Evolutionary conservation across 495 filamentous ascomycete genomes (phyloP).

Genomic region (Neurospora sp.): DNA sequence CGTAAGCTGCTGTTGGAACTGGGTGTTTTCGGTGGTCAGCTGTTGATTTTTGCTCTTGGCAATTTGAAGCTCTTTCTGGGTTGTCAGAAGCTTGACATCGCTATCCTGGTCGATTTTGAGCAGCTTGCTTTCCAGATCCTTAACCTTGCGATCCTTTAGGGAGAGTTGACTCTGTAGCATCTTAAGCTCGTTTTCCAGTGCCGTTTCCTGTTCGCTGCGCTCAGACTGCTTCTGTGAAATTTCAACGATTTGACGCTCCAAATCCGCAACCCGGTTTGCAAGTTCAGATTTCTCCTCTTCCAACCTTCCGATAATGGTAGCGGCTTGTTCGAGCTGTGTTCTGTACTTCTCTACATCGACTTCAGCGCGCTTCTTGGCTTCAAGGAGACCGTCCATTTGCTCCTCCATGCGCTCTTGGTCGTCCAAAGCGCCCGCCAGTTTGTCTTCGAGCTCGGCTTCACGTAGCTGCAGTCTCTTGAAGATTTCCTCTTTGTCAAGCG

Average conservation of each 20-base stretch:
- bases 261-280: conserved; percentile 49
- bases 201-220: conserved; percentile 60
- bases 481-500: conserved; percentile 96
- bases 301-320: conserved; percentile 69
- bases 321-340: conserved; percentile 82
- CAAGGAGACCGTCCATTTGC: conserved; percentile 80
- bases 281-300: conserved; percentile 78
- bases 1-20: conserved; percentile 74
- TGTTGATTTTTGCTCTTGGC: conserved; percentile 62
- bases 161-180: conserved; percentile 86
- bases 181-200: conserved; percentile 69
- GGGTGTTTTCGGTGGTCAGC: conserved; percentile 68
- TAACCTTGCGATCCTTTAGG: conserved; percentile 81
- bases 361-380: conserved; percentile 82
- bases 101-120: conserved; percentile 81
- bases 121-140: conserved; percentile 77
- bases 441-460: conserved; percentile 82
- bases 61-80: conserved; percentile 71
- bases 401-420: conserved; percentile 92
- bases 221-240: conserved; percentile 56
- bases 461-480: conserved; percentile 87
- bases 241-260: conserved; percentile 58
- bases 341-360: conserved; percentile 71
- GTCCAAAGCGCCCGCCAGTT: conserved; percentile 82
- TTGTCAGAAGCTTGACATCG: conserved; percentile 73